Conservation (phyloP, 805 yeast genomes). For the Candida odintsovae region DNA sequence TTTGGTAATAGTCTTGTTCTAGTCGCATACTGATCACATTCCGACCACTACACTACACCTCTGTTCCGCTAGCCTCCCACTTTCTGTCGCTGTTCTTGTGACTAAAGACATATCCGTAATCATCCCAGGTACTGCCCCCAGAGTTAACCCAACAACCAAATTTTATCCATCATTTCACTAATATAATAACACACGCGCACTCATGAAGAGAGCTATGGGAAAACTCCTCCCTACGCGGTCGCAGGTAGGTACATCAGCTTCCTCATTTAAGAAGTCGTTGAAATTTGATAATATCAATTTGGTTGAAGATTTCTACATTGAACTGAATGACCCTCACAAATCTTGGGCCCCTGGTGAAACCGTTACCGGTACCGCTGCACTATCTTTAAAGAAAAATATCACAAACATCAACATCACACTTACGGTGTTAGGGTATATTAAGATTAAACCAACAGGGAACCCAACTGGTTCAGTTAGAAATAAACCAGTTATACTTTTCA, state of each 20-base stretch:
- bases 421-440: constrained; percentile 51
- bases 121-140: background rate
- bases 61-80: background rate
- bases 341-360: constrained; percentile 78
- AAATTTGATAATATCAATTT: constrained; percentile 27
- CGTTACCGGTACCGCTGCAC: constrained; percentile 56
- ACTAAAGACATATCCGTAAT: background rate
- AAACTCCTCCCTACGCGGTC: constrained; percentile 20
- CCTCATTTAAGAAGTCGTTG: constrained; percentile 19
- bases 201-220: constrained; percentile 24
- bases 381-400: constrained; percentile 50
- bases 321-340: constrained; percentile 68
- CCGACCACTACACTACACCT: background rate
- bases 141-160: background rate
- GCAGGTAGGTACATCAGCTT: constrained; percentile 6
- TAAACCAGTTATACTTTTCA: constrained; percentile 46
- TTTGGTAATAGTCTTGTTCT: no score
- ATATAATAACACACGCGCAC: background rate
- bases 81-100: background rate
- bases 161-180: background rate
- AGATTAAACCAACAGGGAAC: constrained; percentile 40
- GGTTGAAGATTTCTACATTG: constrained; percentile 62
- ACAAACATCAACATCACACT: constrained; percentile 48
- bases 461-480: constrained; percentile 48
- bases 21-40: no score